These are phyloP conservation scores for Colletotrichum sp. DNA, from an alignment of 2,329 filamentous ascomycete species.

Conservation along the genomic window DNA sequence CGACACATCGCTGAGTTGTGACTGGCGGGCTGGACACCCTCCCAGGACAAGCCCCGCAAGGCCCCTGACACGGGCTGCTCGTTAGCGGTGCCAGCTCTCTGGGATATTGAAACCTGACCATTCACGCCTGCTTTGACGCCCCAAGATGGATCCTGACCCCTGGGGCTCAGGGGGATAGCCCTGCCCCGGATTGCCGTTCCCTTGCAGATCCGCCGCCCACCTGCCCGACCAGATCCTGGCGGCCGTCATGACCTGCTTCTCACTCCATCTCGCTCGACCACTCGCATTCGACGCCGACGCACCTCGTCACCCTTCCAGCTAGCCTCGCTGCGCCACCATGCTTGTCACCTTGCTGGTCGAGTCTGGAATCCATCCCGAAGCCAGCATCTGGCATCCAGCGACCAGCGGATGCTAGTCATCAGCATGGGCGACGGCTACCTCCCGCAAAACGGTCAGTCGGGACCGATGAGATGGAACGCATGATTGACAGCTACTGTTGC, in stretches of 20 bases:
- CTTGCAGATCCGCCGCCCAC: conserved; percentile 10
- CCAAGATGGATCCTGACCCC: neutral
- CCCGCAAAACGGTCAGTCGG: conserved; percentile 6
- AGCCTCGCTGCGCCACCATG: neutral
- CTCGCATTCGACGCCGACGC: neutral
- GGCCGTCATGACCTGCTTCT: neutral
- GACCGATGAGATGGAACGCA: conserved; percentile 4
- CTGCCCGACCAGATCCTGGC: conserved; percentile 5
- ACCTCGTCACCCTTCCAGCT: neutral
- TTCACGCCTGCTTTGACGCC: neutral
- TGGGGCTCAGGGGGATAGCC: neutral
- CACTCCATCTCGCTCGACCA: conserved; percentile 14
- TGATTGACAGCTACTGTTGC: neutral
- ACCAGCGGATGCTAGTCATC: neutral
- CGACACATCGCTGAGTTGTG: conserved; percentile 7
- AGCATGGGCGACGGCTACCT: neutral
- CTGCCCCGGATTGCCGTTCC: conserved; percentile 5
- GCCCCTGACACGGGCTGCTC: neutral
- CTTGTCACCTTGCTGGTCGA: neutral
- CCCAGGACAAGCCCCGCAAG: neutral
- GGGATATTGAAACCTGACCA: conserved; percentile 13
- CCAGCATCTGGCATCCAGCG: neutral
- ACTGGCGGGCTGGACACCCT: neutral
- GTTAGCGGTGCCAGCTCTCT: neutral
- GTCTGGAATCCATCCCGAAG: neutral